phyloP scores from a whole-genome alignment of 352 stramenopile genomes.

The Albugo candida region DNA sequence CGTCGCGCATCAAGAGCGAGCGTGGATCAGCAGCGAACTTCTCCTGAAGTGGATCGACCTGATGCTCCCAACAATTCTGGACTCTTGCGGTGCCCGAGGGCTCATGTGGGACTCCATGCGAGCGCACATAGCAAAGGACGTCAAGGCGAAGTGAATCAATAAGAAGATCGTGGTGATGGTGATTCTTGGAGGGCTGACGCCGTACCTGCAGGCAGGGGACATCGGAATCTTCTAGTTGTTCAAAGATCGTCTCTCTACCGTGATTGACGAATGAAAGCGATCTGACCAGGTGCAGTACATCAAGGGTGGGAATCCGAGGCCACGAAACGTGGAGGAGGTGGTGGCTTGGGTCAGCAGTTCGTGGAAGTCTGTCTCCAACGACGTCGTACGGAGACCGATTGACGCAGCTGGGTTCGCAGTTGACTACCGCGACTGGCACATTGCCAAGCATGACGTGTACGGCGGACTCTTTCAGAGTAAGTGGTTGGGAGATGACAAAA shows the following conservation, averaged over 20 bases:
- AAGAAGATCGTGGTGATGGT: conserved; percentile 2
- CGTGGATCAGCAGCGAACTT: conserved; percentile 5
- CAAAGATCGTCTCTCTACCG: conserved; percentile 5
- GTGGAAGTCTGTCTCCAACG: conserved; percentile 2
- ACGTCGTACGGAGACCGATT: not conserved
- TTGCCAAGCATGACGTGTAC: conserved; percentile 6
- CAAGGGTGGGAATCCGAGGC: conserved; percentile 1
- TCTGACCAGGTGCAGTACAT: conserved; percentile 6
- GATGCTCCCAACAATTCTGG: conserved; percentile 1
- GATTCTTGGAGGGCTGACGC: conserved; percentile 2
- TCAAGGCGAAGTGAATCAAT: conserved; percentile 6
- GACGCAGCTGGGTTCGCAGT: not conserved
- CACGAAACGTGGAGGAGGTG: conserved; percentile 1
- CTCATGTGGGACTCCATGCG: conserved; percentile 10
- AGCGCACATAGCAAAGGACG: conserved; percentile 8
- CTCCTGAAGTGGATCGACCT: conserved; percentile 2
- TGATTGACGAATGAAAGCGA: conserved; percentile 8
- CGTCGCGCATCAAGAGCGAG: conserved; percentile 3
- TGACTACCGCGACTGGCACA: conserved; percentile 7
- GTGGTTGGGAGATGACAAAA: too few relatives aligned
- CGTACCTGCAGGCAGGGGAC: conserved; percentile 2
- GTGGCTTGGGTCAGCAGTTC: conserved; percentile 1
- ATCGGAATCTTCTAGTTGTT: conserved; percentile 5
- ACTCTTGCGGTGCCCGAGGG: not conserved
- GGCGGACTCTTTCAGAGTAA: not conserved